Evolutionary conservation across 352 stramenopile genomes (phyloP).

Genomic region (Phytophthora sp.): DNA sequence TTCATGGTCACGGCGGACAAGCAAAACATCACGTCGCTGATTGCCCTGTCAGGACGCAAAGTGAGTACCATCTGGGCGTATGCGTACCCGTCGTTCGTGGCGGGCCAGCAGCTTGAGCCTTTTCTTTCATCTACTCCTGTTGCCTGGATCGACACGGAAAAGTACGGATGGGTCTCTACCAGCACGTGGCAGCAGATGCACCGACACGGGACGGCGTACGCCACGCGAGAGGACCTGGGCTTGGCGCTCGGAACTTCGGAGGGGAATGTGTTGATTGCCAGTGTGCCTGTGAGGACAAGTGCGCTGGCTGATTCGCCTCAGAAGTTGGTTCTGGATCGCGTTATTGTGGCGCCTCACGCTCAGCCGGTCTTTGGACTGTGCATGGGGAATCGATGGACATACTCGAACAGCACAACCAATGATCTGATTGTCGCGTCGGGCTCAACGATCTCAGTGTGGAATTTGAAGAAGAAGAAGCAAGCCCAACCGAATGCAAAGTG

Average conservation of each 20-base stretch:
- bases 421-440: conserved; percentile 69
- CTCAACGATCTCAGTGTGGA: conserved; percentile 76
- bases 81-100: conserved; percentile 47
- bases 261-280: conserved; percentile 62
- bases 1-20: conserved; percentile 55
- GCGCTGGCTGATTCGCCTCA: conserved; percentile 21
- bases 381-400: conserved; percentile 59
- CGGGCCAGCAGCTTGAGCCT: conserved; percentile 17
- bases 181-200: conserved; percentile 78
- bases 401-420: conserved; percentile 54
- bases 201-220: conserved; percentile 25
- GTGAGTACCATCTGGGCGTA: conserved; percentile 80
- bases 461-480: conserved; percentile 61
- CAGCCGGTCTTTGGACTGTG: conserved; percentile 70
- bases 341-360: conserved; percentile 58
- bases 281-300: conserved; percentile 39
- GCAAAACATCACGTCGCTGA: conserved; percentile 60
- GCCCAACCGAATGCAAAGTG: conserved; percentile 41
- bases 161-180: conserved; percentile 70
- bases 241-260: conserved; percentile 69
- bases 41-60: conserved; percentile 68
- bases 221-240: conserved; percentile 26
- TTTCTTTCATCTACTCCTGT: conserved; percentile 50
- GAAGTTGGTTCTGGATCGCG: conserved; percentile 44
- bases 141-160: conserved; percentile 74